Evolutionary conservation across 1,284 basidiomycete genomes (phyloP), one percentile per base, ranked within the genome.

Genomic region (Calocybe gambosa): DNA sequence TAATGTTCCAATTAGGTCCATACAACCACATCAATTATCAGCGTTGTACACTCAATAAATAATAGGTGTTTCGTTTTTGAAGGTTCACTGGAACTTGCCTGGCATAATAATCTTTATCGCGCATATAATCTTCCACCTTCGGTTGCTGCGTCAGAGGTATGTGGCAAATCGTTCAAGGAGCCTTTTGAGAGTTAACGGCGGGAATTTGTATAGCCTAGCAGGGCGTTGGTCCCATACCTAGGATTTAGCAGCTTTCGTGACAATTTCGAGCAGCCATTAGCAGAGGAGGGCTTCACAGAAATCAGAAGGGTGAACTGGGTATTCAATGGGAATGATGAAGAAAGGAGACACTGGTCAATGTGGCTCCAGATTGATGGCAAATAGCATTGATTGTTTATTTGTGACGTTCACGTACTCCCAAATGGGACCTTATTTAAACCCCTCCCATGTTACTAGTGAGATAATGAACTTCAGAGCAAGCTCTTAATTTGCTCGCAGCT

Each of bases 101-200:
- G 83, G 80, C 93, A 95, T 62, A 94, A 94, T 60, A 93, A 93
- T 57, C 62, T 91, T 2, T 94, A 93, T 60, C 79, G 92, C 23
- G 80, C 88, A 26, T 83, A 74, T 56, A 77, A 75, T 51, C 63
- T 75, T 29, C 76, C 79, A 0, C 59, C 73, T 2, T 70, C 70
- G 2, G 59, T 66, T 9, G 59, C 62, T n/a, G 59, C 58, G 1
- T 56, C 55, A 38, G 66, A 71, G 56, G 77, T 75, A 45, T 56
- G 65, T 29, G 4, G 3, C 47, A 5, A 15, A n/a, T n/a, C n/a
- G n/a, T 46, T 23, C 21, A 23, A 23, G 21, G 21, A 7, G 37
- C 18, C 5, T 7, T 13, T 21, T 16, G 2, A 18, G 12, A 28
- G 2, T 50, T 42, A 18, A 28, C 18, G 18, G 12, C 34, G 20